Evolutionary conservation across 345 rosid genomes (phyloP), one percentile per base, ranked within the genome.

Genomic region (Linum trigynum): DNA sequence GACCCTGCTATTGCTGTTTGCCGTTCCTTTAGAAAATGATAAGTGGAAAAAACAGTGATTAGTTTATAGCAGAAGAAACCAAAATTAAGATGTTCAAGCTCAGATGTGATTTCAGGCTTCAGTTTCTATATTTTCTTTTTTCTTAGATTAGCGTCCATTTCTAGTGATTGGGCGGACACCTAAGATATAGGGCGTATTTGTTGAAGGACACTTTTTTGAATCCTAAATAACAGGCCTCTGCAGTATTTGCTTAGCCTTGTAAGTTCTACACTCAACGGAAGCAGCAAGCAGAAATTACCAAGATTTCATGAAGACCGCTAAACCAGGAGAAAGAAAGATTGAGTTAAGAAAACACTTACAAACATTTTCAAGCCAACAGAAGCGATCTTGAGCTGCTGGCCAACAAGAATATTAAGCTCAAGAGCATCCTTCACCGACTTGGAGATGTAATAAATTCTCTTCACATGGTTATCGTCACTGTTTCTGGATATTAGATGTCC

Each of bases 281-380:
- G 2, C 11, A 5, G 53, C 9, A 41, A 9, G 15, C 32, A 23
- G 1, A 48, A 48, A 5, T 9, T 48, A 48, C 3, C 53, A 48
- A 48, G 53, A 48, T 48, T 23, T 23, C 32, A 23, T 23, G 32
- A 48, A 9, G 14, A 15, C 14, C 8, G 11, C 14, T 48, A 23
- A 23, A 23, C 32, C 32, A 23, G 53, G 53, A 11, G 50, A 43
- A 2, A 43, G 10, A 5, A 11, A 48, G 53, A 48, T 48, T 48
- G 14, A 6, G 53, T 48, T 48, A 15, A 48, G 1, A 48, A 7
- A 48, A 55, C 75, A 83, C 97, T 87, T 79, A 87, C 97, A 91
- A 94, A 94, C 90, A 94, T 91, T 80, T 94, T 87, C 65, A 94
- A 76, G 79, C 99, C 97, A 12, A 91, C 82, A 15, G 96, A 94